Evolutionary conservation across 768 basidiomycete species (phyloP).

Genomic region (Suillus ampliporus): DNA sequence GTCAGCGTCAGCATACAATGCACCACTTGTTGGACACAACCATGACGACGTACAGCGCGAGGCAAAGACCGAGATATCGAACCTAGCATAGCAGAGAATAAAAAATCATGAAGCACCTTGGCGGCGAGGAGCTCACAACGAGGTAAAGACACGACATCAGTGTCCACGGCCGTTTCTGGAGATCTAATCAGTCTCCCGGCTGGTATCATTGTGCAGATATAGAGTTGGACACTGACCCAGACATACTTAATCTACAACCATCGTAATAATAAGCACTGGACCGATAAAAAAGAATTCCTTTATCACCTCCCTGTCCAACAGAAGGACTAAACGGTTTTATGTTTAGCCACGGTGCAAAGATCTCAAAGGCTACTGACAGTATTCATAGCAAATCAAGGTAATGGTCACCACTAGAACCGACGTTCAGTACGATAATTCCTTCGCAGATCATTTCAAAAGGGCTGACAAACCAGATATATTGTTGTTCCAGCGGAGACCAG

Average conservation of each 20-base stretch:
- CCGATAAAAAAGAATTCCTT: background rate
- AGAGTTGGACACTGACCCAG: background rate
- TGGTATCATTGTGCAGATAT: background rate
- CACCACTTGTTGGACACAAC: background rate
- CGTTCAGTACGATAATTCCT: background rate
- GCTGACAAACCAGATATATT: background rate
- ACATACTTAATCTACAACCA: background rate
- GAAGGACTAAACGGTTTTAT: background rate
- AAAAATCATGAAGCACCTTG: no score
- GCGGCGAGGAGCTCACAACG: background rate
- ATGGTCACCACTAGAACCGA: background rate
- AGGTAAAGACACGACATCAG: slow-evolving; percentile 7
- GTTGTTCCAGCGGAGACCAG: background rate
- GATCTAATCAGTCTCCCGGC: background rate
- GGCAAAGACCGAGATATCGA: slow-evolving; percentile 6
- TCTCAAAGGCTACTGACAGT: background rate
- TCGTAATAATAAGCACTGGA: background rate
- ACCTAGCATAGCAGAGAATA: background rate
- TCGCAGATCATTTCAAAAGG: background rate
- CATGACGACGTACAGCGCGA: background rate
- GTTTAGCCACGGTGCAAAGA: background rate
- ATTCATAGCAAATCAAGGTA: background rate
- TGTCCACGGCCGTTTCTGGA: background rate
- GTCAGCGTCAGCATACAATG: background rate
- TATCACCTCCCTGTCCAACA: background rate